Evolutionary conservation across 192 early-diverging fungal species (phyloP), one percentile per base, ranked within the genome.

Genomic region (Backusella sp.): DNA sequence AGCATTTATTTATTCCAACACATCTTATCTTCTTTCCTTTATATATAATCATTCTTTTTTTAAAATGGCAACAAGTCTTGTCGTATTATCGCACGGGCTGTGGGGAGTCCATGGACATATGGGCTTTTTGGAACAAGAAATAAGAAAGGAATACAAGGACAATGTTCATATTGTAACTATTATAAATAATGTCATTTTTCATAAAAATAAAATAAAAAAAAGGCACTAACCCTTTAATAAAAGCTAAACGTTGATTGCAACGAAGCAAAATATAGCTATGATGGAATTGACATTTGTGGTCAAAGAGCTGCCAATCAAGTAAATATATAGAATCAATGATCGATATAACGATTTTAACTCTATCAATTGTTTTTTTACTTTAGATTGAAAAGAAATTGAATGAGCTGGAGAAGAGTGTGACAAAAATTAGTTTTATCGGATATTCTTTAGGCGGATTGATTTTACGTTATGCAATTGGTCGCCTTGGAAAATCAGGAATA

Each of bases 371-470:
- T 28, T 28, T 28, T 32, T 49, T 44, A 72, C 35, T 77, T n/a
- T 81, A 87, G 30, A 53, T 86, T 4, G 68, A 83, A n/a, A 68
- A 76, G 15, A 62, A 81, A 19, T 73, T 79, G 68, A 73, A 84
- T 1, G 79, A 86, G 17, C 66, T 34, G 8, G 46, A 76, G 26
- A 49, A 76, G 26, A 49, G 44, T 28, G 74, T 75, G 12, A 77
- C 44, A 28, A 70, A 76, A 19, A 39, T 89, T 39, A 83, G 84
- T 4, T 74, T 84, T 19, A 53, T 90, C 26, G 89, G 89, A 30
- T 90, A 90, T 53, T 90, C 89, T 1, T 76, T 90, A 3, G 89
- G 89, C 62, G 89, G 89, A 11, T 39, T 90, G 17, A 86, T 90
- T 30, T 71, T 75, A 21, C 83, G 89, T 4, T 90, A 88, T 76